A percentile compares a stretch with the other conserved stretches of the same genome.
Evolutionary conservation across 352 stramenopile species (phyloP).

Genomic region (Phytophthora pseudosyringae): DNA sequence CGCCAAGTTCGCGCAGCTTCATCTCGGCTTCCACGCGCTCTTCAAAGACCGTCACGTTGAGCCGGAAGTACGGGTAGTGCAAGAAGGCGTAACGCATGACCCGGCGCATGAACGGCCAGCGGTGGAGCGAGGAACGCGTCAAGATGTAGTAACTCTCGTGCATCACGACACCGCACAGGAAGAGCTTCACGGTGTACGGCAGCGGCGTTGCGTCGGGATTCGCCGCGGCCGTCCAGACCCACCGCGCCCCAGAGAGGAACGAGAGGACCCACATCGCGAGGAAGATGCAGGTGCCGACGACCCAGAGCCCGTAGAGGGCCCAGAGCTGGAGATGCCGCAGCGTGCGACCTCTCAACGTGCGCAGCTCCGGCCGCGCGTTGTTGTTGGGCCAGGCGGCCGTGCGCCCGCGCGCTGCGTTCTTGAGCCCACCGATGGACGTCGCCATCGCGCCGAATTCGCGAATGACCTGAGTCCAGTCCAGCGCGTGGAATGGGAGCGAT

Average conservation of each 20-base stretch:
- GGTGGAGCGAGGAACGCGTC: slow-evolving; percentile 25
- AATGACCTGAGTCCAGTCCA: slow-evolving; percentile 8
- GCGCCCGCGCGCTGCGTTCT: slow-evolving; percentile 22
- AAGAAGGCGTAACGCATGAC: slow-evolving; percentile 52
- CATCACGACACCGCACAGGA: slow-evolving; percentile 36
- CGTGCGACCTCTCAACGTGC: slow-evolving; percentile 35
- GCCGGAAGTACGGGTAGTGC: slow-evolving; percentile 60
- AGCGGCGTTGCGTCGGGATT: slow-evolving; percentile 8
- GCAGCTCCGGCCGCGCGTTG: slow-evolving; percentile 37
- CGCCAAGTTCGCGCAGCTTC: slow-evolving; percentile 17
- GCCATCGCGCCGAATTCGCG: slow-evolving; percentile 18
- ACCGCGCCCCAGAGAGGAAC: slow-evolving; percentile 10
- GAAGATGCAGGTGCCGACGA: slow-evolving; percentile 41
- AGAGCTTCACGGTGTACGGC: slow-evolving; percentile 28
- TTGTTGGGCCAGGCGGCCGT: slow-evolving; percentile 28
- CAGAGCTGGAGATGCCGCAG: slow-evolving; percentile 35
- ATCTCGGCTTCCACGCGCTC: slow-evolving; percentile 21
- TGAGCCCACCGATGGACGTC: slow-evolving; percentile 4
- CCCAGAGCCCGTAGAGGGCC: slow-evolving; percentile 39
- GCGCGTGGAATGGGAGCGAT: slow-evolving; percentile 4
- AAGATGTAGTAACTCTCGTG: slow-evolving; percentile 53
- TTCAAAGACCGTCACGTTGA: slow-evolving; percentile 52
- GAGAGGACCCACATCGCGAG: slow-evolving; percentile 22
- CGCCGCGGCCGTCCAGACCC: neutral
- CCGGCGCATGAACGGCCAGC: slow-evolving; percentile 50